Evolutionary conservation across 1,139 yeast species (phyloP), one percentile per base, ranked within the genome.

Genomic region (Debaryomyces psychrophilus): DNA sequence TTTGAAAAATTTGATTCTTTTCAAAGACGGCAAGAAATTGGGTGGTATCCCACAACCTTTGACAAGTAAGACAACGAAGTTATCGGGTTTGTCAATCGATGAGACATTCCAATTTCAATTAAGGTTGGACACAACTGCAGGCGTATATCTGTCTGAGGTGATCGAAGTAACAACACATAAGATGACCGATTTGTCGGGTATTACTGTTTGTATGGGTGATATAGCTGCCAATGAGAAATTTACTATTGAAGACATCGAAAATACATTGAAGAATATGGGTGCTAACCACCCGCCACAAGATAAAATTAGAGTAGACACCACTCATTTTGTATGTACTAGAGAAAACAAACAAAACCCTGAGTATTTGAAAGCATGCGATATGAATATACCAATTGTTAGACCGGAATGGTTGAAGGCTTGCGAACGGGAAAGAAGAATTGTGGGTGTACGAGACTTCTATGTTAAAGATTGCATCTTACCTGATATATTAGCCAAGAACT

Each of bases 341-440:
- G 77, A 76, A 47, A 86, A 83, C 53, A 69, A 75, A 47, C 82
- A 81, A 22, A 75, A 78, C 44, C 67, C 79, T 2, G 90, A 87
- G 60, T 89, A 76, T 71, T 73, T 83, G 53, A 86, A 84, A 62
- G 99, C 99, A 1, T 77, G 81, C 51, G 92, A 87, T 49, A 80
- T 84, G 76, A 93, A 92, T 62, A 90, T 93, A 48, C 99, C 99
- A 2, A 82, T 93, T 37, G 93, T 93, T 23, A 81, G 97, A 64
- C 99, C 99, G 0, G 98, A 93, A 63, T 93, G 98, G 98, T 73
- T 93, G 48, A 86, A 88, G 66, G 97, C 97, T 0, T 93, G 99
- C 71, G 96, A 90, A 59, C 68, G 80, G 41, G 98, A 92, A 60
- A 81, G 95, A 56, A 73, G 97, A 59, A 83, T 93, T 50, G 96